Base-by-base conservation (phyloP, 345 rosid genomes). In the Dimocarpus longan region DNA sequence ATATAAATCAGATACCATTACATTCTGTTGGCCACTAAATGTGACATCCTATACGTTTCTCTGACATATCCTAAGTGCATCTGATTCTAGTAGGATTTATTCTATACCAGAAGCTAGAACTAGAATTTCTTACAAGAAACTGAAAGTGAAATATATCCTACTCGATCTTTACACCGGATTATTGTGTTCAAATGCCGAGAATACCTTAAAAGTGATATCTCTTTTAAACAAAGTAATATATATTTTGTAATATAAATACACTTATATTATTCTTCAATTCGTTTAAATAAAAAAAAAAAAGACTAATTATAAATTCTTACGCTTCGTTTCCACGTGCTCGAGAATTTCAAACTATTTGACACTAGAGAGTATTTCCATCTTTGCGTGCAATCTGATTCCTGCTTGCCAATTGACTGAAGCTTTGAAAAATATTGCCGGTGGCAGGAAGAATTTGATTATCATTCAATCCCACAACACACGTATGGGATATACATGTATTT, bases 21-120 rank as follows among this genome's bases (percentile, higher is more conserved):
- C 16, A 52, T 10, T 52, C 57, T 52, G 57, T 52, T 52, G 57
- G 57, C 57, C 18, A 52, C 52, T 46, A 8, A 4, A 46, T 46
- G 40, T 60, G 37, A 32, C 1, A 32, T 32, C 37, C 37, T 32
- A 32, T 32, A 32, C 37, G 2, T 32, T 2, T 32, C 37, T 32
- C 4, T 2, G 37, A 32, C 37, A 32, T 32, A 32, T 32, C 37
- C 37, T 32, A 32, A 32, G 4, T 32, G 80, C 66, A 80, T 80
- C 83, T 65, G 69, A 71, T 80, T 76, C 83, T 76, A 50, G 26
- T 70, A 65, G 63, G 42, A 80, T 76, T 80, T 65, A 71, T 76
- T 70, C 82, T 63, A 50, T 8, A 15, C 6, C 1, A 46, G 22
- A 19, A 68, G 13, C 12, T 1, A 11, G 8, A 28, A 42, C 19